Percentiles rank a stretch among this genome's conserved stretches.
Conservation (phyloP, 208 protist species). For the Wallacemonas sp. region DNA sequence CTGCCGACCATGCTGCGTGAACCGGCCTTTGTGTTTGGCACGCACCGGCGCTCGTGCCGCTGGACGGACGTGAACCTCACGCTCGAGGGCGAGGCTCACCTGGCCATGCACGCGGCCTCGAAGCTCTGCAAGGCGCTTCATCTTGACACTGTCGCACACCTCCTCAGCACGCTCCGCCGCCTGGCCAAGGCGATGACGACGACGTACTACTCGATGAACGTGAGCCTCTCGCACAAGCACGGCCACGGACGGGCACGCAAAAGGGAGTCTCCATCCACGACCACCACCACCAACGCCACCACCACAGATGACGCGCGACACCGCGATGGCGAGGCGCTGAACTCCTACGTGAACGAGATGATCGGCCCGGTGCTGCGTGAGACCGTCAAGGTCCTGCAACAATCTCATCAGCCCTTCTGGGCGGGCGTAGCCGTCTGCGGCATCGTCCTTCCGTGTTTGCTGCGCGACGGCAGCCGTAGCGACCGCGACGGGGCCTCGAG, state of each 20-base stretch:
- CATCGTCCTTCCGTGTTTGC: conserved; percentile 48
- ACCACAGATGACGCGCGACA: neutral
- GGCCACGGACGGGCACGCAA: neutral
- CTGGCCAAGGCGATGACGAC: conserved; percentile 31
- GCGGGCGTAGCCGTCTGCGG: conserved; percentile 64
- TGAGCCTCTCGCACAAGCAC: conserved; percentile 13
- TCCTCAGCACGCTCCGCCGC: conserved; percentile 35
- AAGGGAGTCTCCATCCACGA: too few relatives aligned
- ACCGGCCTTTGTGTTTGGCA: conserved; percentile 31
- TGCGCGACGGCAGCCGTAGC: conserved; percentile 22
- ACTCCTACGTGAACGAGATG: conserved; percentile 28
- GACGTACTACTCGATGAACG: conserved; percentile 4
- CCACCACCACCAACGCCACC: neutral
- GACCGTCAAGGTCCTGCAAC: conserved; percentile 29
- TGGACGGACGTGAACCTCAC: conserved; percentile 38
- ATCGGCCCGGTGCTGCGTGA: conserved; percentile 34
- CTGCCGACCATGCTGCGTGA: conserved; percentile 23
- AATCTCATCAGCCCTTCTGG: conserved; percentile 51
- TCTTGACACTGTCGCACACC: conserved; percentile 28
- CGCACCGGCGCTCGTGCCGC: conserved; percentile 27
- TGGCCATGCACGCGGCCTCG: conserved; percentile 41
- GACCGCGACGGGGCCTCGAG: conserved; percentile 13
- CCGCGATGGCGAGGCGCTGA: conserved; percentile 13
- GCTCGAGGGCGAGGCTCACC: conserved; percentile 20
- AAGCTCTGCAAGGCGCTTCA: conserved; percentile 41